A percentile compares a stretch with the other conserved stretches of the same genome.
These are phyloP conservation scores for Colletotrichum tropicicola DNA, from an alignment of 2,329 filamentous ascomycete species.

Conservation along the genomic window DNA sequence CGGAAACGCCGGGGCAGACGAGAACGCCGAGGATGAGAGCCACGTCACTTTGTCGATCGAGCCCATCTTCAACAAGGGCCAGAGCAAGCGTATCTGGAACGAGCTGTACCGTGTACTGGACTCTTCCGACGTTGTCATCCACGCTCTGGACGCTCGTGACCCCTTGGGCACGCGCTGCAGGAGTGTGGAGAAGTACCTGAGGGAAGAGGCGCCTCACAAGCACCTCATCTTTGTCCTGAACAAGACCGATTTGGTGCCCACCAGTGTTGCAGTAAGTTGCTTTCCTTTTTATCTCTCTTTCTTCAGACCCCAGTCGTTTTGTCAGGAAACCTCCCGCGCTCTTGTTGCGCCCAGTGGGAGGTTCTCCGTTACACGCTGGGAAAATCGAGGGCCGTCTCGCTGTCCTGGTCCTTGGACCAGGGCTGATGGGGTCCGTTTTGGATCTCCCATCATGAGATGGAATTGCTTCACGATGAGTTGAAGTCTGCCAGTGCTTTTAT, in stretches of 20 bases:
- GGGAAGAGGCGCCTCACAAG: conserved; percentile 94
- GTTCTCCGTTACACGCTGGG: conserved; percentile 99
- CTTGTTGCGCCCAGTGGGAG: conserved; percentile 72
- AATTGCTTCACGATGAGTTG: conserved; percentile 97
- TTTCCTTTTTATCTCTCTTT: conserved; percentile 34
- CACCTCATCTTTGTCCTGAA: conserved; percentile 91
- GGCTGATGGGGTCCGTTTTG: conserved; percentile 91
- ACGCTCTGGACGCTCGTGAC: conserved; percentile 90
- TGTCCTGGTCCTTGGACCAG: conserved; percentile 70
- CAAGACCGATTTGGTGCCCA: conserved; percentile 93
- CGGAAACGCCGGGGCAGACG: conserved; percentile 70
- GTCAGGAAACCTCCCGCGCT: conserved; percentile 86
- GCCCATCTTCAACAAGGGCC: conserved; percentile 92
- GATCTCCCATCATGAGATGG: conserved; percentile 77
- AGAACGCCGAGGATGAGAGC: conserved; percentile 50
- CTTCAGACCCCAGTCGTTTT: conserved; percentile 69
- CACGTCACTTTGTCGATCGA: conserved; percentile 74
- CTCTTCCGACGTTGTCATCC: conserved; percentile 95
- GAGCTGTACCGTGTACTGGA: conserved; percentile 96
- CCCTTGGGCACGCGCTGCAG: conserved; percentile 90
- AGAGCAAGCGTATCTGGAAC: conserved; percentile 97
- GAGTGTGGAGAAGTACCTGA: conserved; percentile 84
- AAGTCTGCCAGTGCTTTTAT: conserved; percentile 75
- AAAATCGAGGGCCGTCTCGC: conserved; percentile 83
- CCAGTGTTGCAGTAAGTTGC: conserved; percentile 89